Conservation (phyloP, 805 yeast species). For the Metschnikowia kofuensis region DNA sequence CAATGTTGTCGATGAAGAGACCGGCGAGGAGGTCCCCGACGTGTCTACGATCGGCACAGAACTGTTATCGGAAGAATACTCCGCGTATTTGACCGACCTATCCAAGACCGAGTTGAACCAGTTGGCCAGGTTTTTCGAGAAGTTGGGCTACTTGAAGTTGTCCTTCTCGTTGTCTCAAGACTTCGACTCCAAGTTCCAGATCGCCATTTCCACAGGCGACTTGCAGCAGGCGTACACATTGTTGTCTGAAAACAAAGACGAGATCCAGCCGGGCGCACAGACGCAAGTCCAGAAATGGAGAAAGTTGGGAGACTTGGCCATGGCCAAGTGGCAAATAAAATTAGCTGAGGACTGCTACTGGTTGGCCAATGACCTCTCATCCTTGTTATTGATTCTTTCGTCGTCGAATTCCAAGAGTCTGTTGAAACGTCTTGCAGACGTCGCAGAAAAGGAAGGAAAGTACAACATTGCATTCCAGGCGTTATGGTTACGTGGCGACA, state of each 20-base stretch:
- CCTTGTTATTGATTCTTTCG: constrained; percentile 77
- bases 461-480: constrained; percentile 91
- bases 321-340: constrained; percentile 72
- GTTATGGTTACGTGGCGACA: constrained; percentile 81
- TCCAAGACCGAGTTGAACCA: constrained; percentile 68
- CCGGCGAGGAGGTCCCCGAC: constrained; percentile 39
- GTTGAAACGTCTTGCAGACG: constrained; percentile 59
- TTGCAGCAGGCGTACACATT: constrained; percentile 65
- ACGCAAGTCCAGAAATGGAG: constrained; percentile 68
- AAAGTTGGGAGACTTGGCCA: constrained; percentile 82
- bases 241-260: constrained; percentile 31
- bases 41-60: constrained; percentile 47
- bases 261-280: constrained; percentile 46
- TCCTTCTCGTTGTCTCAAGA: constrained; percentile 84
- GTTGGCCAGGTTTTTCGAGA: constrained; percentile 89
- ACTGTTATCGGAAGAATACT: constrained; percentile 51
- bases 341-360: constrained; percentile 79
- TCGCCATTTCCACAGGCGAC: constrained; percentile 75
- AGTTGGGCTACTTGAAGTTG: constrained; percentile 81
- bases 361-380: constrained; percentile 76
- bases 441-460: constrained; percentile 71
- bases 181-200: constrained; percentile 85
- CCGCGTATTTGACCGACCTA: constrained; percentile 51
- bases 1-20: constrained; percentile 31
- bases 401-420: constrained; percentile 69